phyloP scores from a whole-genome alignment of 1,284 basidiomycete species.

The Pyrrhoderma noxium region DNA sequence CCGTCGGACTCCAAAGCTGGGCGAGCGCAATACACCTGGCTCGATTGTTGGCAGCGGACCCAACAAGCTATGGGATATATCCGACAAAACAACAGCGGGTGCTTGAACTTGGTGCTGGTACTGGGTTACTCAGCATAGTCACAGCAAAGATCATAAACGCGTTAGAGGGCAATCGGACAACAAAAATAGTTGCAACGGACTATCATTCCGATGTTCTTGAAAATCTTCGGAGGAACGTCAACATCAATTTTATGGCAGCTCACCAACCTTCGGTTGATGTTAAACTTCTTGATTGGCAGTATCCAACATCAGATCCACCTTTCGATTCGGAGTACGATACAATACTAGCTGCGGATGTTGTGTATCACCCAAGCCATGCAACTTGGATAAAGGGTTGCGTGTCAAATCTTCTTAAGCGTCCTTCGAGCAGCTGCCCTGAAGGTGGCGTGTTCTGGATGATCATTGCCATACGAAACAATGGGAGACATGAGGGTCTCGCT shows the following conservation, averaged over 20 bases:
- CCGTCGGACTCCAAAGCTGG: constrained; percentile 86
- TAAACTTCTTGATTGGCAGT: constrained; percentile 62
- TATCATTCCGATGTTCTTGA: constrained; percentile 70
- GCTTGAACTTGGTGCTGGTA: constrained; percentile 84
- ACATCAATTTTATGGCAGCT: constrained; percentile 42
- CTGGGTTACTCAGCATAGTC: constrained; percentile 74
- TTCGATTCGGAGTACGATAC: constrained; percentile 43
- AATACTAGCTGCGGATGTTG: constrained; percentile 62
- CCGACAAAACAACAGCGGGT: constrained; percentile 35
- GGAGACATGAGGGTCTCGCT: constrained; percentile 58
- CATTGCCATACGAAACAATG: constrained; percentile 58
- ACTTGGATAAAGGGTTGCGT: constrained; percentile 58
- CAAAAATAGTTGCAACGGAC: constrained; percentile 65
- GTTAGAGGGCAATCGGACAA: constrained; percentile 2
- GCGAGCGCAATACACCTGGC: constrained; percentile 74
- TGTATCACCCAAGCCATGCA: constrained; percentile 64
- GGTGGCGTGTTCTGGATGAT: constrained; percentile 64
- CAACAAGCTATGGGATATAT: constrained; percentile 39
- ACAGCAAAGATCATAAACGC: constrained; percentile 48
- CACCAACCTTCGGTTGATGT: constrained; percentile 32
- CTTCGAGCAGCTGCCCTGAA: constrained; percentile 18
- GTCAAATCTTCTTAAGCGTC: constrained; percentile 37
- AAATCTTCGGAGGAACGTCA: constrained; percentile 63
- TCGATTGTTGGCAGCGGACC: constrained; percentile 55
- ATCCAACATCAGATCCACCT: constrained; percentile 33